phyloP scores from a whole-genome alignment of 768 basidiomycete species.

The Lactarius sanguifluus region DNA sequence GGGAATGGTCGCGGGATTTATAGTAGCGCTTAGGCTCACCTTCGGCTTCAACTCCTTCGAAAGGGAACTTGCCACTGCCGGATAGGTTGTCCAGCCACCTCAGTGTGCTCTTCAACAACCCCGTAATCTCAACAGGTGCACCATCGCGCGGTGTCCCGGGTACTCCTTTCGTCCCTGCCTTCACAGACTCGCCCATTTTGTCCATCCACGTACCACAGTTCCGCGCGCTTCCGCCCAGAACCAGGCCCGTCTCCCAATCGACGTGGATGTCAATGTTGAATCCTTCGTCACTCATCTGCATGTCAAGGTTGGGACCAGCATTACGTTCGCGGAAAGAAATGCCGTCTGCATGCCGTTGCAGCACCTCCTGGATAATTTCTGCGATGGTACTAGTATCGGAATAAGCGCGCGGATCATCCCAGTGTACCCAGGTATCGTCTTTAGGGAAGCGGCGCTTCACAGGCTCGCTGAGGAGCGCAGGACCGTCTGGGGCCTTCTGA shows the following conservation, averaged over 20 bases:
- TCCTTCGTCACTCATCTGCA: conserved; percentile 91
- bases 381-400: conserved; percentile 78
- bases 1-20: not conserved
- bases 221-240: conserved; percentile 78
- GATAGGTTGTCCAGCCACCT: conserved; percentile 81
- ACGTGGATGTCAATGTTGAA: conserved; percentile 92
- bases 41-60: conserved; percentile 80
- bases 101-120: conserved; percentile 88
- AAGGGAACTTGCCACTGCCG: conserved; percentile 71
- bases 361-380: conserved; percentile 95
- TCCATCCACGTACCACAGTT: conserved; percentile 99
- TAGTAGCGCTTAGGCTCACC: conserved; percentile 48
- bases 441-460: conserved; percentile 93
- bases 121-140: conserved; percentile 93
- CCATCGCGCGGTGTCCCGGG: conserved; percentile 98
- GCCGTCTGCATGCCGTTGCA: conserved; percentile 90
- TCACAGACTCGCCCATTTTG: conserved; percentile 94
- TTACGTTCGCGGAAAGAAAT: conserved; percentile 96
- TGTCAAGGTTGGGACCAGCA: conserved; percentile 94
- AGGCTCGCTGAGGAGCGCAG: conserved; percentile 71
- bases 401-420: conserved; percentile 86
- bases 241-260: conserved; percentile 94
- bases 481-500: conserved; percentile 77
- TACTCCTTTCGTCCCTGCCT: conserved; percentile 89
- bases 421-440: conserved; percentile 91